Percentiles rank a stretch among this genome's conserved stretches.
These are phyloP conservation scores for Claviceps pazoutovae DNA, from an alignment of 2,329 filamentous ascomycete genomes.

Conservation along the genomic window DNA sequence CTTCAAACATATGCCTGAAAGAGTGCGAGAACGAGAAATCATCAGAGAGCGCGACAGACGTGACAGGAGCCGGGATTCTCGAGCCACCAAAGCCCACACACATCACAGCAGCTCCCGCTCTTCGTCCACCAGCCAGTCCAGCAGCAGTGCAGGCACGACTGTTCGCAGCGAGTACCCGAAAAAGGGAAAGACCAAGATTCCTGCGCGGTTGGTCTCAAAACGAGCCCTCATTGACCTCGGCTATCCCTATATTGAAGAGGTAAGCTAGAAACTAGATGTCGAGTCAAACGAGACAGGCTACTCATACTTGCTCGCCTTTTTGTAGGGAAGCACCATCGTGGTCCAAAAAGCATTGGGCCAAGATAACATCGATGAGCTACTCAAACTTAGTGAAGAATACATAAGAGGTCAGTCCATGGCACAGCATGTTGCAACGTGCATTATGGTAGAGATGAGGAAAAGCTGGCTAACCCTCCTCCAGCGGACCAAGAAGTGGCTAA, in stretches of 20 bases:
- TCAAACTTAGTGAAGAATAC: constrained; percentile 69
- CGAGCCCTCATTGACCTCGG: constrained; percentile 70
- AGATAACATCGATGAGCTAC: constrained; percentile 80
- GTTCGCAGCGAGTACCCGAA: constrained; percentile 55
- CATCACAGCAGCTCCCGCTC: constrained; percentile 30
- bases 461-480: constrained; percentile 9
- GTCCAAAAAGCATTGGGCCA: constrained; percentile 76
- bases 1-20: constrained; percentile 46
- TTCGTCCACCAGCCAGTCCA: constrained; percentile 31
- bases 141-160: constrained; percentile 35
- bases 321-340: constrained; percentile 63
- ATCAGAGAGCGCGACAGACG: constrained; percentile 34
- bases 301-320: neutral
- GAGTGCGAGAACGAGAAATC: constrained; percentile 48
- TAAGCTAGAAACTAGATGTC: constrained; percentile 23
- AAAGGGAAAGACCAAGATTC: constrained; percentile 83
- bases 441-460: neutral
- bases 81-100: constrained; percentile 23
- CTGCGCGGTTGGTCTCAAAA: constrained; percentile 64
- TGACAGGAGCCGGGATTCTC: constrained; percentile 25
- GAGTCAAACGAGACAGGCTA: constrained; percentile 6
- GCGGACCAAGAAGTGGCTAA: constrained; percentile 31
- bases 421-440: neutral
- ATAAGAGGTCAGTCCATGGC: constrained; percentile 33
- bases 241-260: constrained; percentile 80